phyloP scores from a whole-genome alignment of 129 eudicot genomes.

The Flaveria bidentis region DNA sequence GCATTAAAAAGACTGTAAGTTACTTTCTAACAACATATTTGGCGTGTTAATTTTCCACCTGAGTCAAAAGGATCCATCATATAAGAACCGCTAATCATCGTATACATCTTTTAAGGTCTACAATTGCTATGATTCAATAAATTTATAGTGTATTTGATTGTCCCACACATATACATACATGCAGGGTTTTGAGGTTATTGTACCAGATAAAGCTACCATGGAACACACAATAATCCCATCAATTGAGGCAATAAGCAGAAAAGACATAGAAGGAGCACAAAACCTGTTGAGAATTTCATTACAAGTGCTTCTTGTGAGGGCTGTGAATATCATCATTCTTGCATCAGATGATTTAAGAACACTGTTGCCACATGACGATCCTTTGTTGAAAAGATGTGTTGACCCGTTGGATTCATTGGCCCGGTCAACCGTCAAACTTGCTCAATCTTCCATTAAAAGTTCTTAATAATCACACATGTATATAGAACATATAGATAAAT shows the following conservation, averaged over 20 bases:
- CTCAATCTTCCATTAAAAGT: conserved; percentile 36
- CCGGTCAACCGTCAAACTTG: conserved; percentile 51
- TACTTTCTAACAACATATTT: not conserved
- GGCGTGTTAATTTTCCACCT: no score
- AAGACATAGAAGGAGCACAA: conserved; percentile 58
- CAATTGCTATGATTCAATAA: not conserved
- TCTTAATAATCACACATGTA: conserved; percentile 11
- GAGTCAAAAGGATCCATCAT: no score
- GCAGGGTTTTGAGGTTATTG: conserved; percentile 60
- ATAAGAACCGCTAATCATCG: not conserved
- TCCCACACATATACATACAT: not conserved
- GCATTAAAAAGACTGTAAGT: not conserved
- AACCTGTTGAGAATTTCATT: conserved; percentile 56
- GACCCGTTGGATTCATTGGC: conserved; percentile 81
- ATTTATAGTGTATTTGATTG: not conserved
- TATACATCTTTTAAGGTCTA: not conserved
- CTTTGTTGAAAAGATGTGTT: conserved; percentile 64
- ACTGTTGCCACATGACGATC: conserved; percentile 73
- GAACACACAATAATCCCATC: conserved; percentile 67
- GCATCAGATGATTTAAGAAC: conserved; percentile 61
- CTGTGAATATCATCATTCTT: conserved; percentile 59
- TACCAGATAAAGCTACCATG: conserved; percentile 50
- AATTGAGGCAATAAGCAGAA: conserved; percentile 57
- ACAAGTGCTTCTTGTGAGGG: conserved; percentile 71
- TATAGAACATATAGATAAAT: not conserved